These are phyloP conservation scores for Pleoardoris graminearum DNA, from an alignment of 2,329 filamentous ascomycete genomes.

Conservation along the genomic window DNA sequence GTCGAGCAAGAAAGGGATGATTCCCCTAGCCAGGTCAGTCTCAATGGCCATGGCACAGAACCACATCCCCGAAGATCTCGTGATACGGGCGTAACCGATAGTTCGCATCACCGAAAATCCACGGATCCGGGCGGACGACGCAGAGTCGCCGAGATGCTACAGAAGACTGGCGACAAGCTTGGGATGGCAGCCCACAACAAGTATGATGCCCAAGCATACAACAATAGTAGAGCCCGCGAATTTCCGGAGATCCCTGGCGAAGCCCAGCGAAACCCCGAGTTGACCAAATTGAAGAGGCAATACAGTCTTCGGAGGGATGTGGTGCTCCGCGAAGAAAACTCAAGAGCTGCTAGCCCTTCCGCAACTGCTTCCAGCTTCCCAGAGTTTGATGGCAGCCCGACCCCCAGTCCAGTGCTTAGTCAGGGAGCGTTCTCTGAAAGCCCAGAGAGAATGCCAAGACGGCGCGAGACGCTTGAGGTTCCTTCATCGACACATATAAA, in stretches of 20 bases:
- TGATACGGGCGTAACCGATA: conserved; percentile 10
- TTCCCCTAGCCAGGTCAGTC: conserved; percentile 1
- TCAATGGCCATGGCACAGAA: not conserved
- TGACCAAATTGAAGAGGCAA: conserved; percentile 46
- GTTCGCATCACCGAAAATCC: conserved; percentile 1
- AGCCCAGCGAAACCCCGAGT: conserved; percentile 47
- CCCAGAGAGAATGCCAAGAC: conserved; percentile 15
- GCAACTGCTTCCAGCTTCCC: conserved; percentile 26
- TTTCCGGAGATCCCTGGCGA: conserved; percentile 64
- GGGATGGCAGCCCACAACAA: conserved; percentile 53
- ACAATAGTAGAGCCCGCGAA: conserved; percentile 50
- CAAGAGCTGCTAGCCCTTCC: conserved; percentile 48
- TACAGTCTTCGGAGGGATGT: conserved; percentile 43
- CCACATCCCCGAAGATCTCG: conserved; percentile 16
- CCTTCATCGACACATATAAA: conserved; percentile 15
- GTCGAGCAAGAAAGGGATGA: not conserved
- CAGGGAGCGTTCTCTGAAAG: conserved; percentile 15
- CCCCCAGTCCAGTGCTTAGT: conserved; percentile 16
- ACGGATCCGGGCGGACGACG: conserved; percentile 18
- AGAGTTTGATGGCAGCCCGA: conserved; percentile 21
- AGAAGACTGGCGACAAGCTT: conserved; percentile 51
- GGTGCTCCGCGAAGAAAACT: conserved; percentile 30
- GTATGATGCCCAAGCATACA: conserved; percentile 54
- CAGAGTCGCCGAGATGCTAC: conserved; percentile 46
- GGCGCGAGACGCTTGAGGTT: conserved; percentile 28